These are phyloP conservation scores for Neurospora pannonica DNA, from an alignment of 495 filamentous ascomycete genomes.

Conservation along the genomic window DNA sequence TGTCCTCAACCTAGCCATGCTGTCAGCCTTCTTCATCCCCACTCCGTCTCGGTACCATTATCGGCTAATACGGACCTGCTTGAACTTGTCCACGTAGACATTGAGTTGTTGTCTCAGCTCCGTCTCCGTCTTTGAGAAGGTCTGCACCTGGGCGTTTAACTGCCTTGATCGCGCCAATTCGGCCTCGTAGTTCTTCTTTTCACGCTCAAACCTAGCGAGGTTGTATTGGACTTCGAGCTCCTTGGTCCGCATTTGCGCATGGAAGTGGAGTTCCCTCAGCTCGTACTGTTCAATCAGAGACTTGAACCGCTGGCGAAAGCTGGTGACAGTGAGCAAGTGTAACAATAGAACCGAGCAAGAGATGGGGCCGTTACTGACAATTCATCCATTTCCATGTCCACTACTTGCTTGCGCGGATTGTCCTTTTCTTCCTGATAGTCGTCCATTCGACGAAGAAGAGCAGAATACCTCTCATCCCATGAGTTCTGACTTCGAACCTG, in stretches of 20 bases:
- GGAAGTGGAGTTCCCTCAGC: slow-evolving; percentile 83
- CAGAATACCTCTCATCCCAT: slow-evolving; percentile 74
- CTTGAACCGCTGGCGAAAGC: slow-evolving; percentile 84
- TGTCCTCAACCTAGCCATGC: slow-evolving; percentile 89
- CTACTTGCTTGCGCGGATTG: slow-evolving; percentile 59
- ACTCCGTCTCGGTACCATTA: not conserved
- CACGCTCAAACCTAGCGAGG: slow-evolving; percentile 74
- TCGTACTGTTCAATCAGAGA: slow-evolving; percentile 94
- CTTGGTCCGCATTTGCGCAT: slow-evolving; percentile 80
- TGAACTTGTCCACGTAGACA: slow-evolving; percentile 99
- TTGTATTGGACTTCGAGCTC: slow-evolving; percentile 94
- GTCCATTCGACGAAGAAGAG: slow-evolving; percentile 67
- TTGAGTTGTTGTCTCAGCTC: slow-evolving; percentile 92
- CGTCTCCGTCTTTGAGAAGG: slow-evolving; percentile 91
- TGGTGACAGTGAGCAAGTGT: slow-evolving; percentile 29
- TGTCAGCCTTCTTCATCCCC: not conserved
- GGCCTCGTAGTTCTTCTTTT: slow-evolving; percentile 75
- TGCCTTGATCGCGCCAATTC: slow-evolving; percentile 71
- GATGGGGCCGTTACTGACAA: slow-evolving; percentile 46
- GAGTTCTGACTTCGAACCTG: slow-evolving; percentile 73
- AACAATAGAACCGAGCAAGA: not conserved
- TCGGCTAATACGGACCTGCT: slow-evolving; percentile 64
- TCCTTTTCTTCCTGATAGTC: slow-evolving; percentile 70
- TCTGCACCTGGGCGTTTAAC: slow-evolving; percentile 82
- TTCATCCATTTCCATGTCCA: slow-evolving; percentile 78